Base-by-base conservation (phyloP, 306 rosid species). In the Alnus glutinosa region DNA sequence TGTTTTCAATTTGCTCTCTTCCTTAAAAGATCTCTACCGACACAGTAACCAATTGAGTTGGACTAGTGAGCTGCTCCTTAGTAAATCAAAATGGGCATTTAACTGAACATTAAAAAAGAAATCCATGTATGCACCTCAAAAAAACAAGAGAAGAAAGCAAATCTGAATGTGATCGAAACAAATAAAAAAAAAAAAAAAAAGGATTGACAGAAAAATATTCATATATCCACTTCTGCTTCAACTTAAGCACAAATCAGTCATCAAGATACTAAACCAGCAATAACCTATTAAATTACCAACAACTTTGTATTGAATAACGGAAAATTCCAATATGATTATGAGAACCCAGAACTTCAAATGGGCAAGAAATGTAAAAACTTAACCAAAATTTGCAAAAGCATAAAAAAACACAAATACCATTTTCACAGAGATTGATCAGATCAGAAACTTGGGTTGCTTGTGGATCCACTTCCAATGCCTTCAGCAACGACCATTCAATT, bases 401-500 rank as follows among this genome's bases (percentile, higher is more conserved):
- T 39, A 70, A 8, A 74, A 77, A 77, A 47, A 55, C 32, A 63
- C 32, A 63, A 55, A 54, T 95, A 95, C 98, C 98, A 95, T 95
- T 75, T 19, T 54, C 55, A 32, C 46, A 55, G 82, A 78, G 63
- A 79, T 79, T 86, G 88, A 86, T 93, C 88, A 16, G 93, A 92
- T 91, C 93, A 87, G 84, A 88, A 80, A 69, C 89, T 79, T 32
- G 54, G 87, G 71, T 16, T 78, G 85, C 81, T 79, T 73, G 77
- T 71, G 91, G 94, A 91, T 95, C 98, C 86, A 87, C 91, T 82
- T 75, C 78, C 77, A 76, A 73, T 37, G 70, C 77, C 70, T 19
- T 73, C 76, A 75, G 81, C 63, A 82, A 67, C 48, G 59, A 77
- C 77, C 80, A 77, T 85, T 80, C 83, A 86, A 76, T 59, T 76